Base-by-base conservation (phyloP, 352 stramenopile genomes). In the Phytophthora meadii region DNA sequence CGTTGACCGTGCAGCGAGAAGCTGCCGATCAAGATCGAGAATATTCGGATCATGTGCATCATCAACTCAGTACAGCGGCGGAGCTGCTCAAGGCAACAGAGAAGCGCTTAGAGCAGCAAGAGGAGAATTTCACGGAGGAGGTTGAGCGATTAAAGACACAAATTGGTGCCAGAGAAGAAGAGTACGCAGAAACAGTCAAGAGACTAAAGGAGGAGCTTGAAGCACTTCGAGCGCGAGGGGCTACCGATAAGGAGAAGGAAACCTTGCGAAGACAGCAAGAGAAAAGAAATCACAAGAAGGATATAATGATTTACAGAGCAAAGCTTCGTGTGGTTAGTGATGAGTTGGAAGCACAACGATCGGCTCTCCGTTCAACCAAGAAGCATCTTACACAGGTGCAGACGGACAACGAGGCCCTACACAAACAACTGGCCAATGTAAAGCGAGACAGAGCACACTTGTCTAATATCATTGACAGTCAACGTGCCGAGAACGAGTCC, bases 41-140 rank as follows among this genome's bases (percentile, higher is more conserved):
- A 57, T 89, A 92, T 52, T 79, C 75, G 7, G 63, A 83, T 27
- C 65, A 79, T 30, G 76, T 90, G 22, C 82, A 89, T 53, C 51
- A 46, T n/a, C 84, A 93, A 54, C 74, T 93, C 7, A 68, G 67
- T 32, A 89, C 81, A 1, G 77, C 79, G 1, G 75, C 84, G 2
- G 73, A 89, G 30, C 48, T 93, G 52, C 72, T 93, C 10, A 82
- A 85, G 30, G 57, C 81, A 8, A 83, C 72, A 4, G 84, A 91
- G 50, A 74, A 73, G 25, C 78, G 80, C 17, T 41, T 88, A 4
- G 68, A 81, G 41, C 65, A 77, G 37, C 77, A 81, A 32, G 70
- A 84, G 14, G 19, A 60, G 14, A 22, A 72, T 14, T 70, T 74
- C n/a, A 47, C 49, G 24, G 32, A 24, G 1, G 74, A 79, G 34